A percentile compares a stretch with the other conserved stretches of the same genome.
phyloP scores from a whole-genome alignment of 192 early-diverging fungal genomes.

The Haplosporangium gracile region DNA sequence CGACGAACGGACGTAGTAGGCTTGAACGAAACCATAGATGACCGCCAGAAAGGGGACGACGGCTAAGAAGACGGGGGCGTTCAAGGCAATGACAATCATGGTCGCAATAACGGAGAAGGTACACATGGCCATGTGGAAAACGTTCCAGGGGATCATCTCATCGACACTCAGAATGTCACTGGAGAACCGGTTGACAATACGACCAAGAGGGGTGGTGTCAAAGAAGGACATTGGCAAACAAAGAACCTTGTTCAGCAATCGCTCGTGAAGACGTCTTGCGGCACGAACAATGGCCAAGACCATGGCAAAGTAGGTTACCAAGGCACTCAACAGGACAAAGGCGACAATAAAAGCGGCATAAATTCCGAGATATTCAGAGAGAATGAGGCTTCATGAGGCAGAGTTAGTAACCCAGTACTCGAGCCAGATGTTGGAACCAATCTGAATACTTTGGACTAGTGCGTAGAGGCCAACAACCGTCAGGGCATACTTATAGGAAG shows the following conservation, averaged over 20 bases:
- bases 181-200: slow-evolving; percentile 91
- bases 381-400: not conserved
- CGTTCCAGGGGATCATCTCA: slow-evolving; percentile 69
- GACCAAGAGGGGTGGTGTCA: slow-evolving; percentile 80
- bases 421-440: slow-evolving; percentile 71
- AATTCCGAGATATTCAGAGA: slow-evolving; percentile 26
- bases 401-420: slow-evolving; percentile 69
- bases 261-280: slow-evolving; percentile 67
- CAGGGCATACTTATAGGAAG: slow-evolving; percentile 65
- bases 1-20: slow-evolving; percentile 77
- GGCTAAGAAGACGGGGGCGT: slow-evolving; percentile 61
- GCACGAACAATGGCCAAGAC: slow-evolving; percentile 67
- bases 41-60: slow-evolving; percentile 65
- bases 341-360: slow-evolving; percentile 34
- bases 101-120: slow-evolving; percentile 48
- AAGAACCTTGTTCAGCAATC: slow-evolving; percentile 74
- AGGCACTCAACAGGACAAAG: slow-evolving; percentile 11
- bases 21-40: slow-evolving; percentile 63
- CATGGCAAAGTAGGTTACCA: slow-evolving; percentile 28
- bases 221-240: slow-evolving; percentile 72
- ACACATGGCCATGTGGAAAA: slow-evolving; percentile 57
- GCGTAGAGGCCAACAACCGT: slow-evolving; percentile 68
- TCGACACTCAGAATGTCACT: slow-evolving; percentile 89
- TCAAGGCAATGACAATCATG: slow-evolving; percentile 56
- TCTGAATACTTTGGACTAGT: slow-evolving; percentile 22